These are phyloP conservation scores for Penicillium turbatum DNA, from an alignment of 495 filamentous ascomycete genomes.

Conservation along the genomic window DNA sequence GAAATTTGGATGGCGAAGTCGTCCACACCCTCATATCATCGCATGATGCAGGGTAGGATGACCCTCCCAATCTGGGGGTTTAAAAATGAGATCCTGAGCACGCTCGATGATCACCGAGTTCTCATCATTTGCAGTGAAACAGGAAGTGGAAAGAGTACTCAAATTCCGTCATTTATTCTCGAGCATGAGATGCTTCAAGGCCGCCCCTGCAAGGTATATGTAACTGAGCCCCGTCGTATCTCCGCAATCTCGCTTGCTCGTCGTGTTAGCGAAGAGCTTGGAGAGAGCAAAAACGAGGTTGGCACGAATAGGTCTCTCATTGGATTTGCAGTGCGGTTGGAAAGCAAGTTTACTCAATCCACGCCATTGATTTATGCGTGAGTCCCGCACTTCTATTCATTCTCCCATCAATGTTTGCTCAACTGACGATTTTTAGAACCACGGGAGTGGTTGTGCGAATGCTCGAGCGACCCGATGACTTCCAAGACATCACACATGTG, in stretches of 20 bases:
- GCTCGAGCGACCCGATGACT: conserved; percentile 81
- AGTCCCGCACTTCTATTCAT: conserved; percentile 11
- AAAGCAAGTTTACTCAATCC: conserved; percentile 73
- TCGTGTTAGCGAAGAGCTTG: conserved; percentile 90
- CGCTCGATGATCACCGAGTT: conserved; percentile 71
- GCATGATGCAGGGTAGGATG: conserved; percentile 54
- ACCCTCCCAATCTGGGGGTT: conserved; percentile 88
- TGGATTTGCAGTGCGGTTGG: conserved; percentile 89
- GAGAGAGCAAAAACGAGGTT: conserved; percentile 74
- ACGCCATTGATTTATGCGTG: conserved; percentile 84
- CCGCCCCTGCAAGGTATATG: conserved; percentile 83
- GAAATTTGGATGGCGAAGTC: conserved; percentile 68
- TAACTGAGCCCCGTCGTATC: conserved; percentile 93
- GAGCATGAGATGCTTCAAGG: conserved; percentile 81
- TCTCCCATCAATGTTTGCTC: not conserved
- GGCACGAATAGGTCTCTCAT: conserved; percentile 80
- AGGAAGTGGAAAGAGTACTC: conserved; percentile 94
- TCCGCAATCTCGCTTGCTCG: conserved; percentile 90
- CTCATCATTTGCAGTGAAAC: conserved; percentile 94
- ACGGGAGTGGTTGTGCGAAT: conserved; percentile 94
- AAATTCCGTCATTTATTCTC: conserved; percentile 86
- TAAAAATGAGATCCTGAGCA: conserved; percentile 65
- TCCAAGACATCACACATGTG: conserved; percentile 85
- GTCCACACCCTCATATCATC: conserved; percentile 49
- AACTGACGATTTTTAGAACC: conserved; percentile 29